Evolutionary conservation across 2,329 filamentous ascomycete species (phyloP).

Genomic region (Leptoxyphium fumago): DNA sequence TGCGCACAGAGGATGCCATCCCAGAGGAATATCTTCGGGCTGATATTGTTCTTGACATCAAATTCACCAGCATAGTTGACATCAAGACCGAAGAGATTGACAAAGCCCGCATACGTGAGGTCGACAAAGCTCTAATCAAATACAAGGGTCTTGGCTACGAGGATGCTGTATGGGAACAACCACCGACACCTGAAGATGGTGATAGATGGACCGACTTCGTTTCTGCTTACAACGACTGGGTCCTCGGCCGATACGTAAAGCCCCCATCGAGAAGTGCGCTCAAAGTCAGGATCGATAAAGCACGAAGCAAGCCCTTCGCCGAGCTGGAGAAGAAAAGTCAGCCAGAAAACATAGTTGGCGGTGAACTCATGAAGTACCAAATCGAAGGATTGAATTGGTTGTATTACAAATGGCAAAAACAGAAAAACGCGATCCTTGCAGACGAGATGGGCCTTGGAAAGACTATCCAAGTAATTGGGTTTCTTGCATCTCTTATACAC

Average conservation of each 20-base stretch:
- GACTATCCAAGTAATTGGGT: constrained; percentile 80
- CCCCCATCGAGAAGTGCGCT: constrained; percentile 41
- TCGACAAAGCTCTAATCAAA: constrained; percentile 68
- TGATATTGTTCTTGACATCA: constrained; percentile 78
- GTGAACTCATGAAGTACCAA: constrained; percentile 86
- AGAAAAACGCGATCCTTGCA: constrained; percentile 77
- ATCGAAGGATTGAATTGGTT: constrained; percentile 91
- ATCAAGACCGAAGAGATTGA: constrained; percentile 53
- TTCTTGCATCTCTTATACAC: constrained; percentile 54
- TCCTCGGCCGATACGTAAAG: constrained; percentile 63
- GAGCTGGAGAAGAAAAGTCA: constrained; percentile 55
- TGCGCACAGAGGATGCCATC: constrained; percentile 63
- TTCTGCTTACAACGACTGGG: constrained; percentile 72
- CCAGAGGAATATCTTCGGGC: constrained; percentile 73
- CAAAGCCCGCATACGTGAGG: constrained; percentile 53
- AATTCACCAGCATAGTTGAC: constrained; percentile 46
- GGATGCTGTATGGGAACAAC: constrained; percentile 77
- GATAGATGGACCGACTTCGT: constrained; percentile 67
- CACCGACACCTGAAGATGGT: constrained; percentile 49
- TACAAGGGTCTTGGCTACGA: constrained; percentile 87
- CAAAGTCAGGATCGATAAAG: constrained; percentile 51
- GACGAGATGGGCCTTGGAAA: constrained; percentile 98
- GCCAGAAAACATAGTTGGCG: constrained; percentile 57
- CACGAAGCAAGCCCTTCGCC: constrained; percentile 50
- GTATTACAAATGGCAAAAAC: constrained; percentile 71